Base-by-base conservation (phyloP, 495 filamentous ascomycete species). In the Thozetella sp. region DNA sequence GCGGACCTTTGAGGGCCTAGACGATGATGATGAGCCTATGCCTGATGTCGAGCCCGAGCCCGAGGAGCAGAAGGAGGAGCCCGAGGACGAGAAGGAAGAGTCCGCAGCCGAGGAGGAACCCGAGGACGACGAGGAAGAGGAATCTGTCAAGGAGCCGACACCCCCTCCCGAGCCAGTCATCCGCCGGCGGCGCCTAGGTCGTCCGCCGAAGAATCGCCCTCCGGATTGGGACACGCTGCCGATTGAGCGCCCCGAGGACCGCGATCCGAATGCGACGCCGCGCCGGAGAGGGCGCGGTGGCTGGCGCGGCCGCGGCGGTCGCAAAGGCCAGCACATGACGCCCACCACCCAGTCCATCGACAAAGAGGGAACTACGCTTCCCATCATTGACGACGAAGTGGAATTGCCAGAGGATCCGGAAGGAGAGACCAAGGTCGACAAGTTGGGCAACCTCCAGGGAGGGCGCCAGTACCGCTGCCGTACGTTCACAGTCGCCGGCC, bases 391-490 rank as follows among this genome's bases (percentile, higher is more conserved):
- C 66, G 95, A 99, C 67, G 95, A 99, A 76, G 89, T 97, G 26
- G 89, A 87, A 13, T 78, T 97, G 40, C 91, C 95, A 0, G 90
- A 93, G 54, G 93, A 98, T 64, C 78, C 88, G 9, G 91, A 93
- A 61, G 95, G 95, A 61, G 93, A 97, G 72, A 85, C 85, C 51
- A 99, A 99, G 75, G 95, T 99, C 9, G 90, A 96, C 72, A 92
- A 93, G 71, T 76, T 89, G 59, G 95, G 95, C 20, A 83, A 90
- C 54, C 83, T 99, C 1, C 81, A 85, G 48, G 93, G 85, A 3
- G 92, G 88, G 10, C 84, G 95, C 63, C 91, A 97, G 63, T 99
- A 98, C 68, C 88, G 96, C 53, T 96, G 96, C 65, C 89, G 95
- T 46, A 94, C 91, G 1, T 99, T 99, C 70, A 96, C 87, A 25